Percentiles rank a stretch among this genome's conserved stretches.
Evolutionary conservation across 179 eudicot genomes (phyloP).

Genomic region (Amaranthus tricolor): DNA sequence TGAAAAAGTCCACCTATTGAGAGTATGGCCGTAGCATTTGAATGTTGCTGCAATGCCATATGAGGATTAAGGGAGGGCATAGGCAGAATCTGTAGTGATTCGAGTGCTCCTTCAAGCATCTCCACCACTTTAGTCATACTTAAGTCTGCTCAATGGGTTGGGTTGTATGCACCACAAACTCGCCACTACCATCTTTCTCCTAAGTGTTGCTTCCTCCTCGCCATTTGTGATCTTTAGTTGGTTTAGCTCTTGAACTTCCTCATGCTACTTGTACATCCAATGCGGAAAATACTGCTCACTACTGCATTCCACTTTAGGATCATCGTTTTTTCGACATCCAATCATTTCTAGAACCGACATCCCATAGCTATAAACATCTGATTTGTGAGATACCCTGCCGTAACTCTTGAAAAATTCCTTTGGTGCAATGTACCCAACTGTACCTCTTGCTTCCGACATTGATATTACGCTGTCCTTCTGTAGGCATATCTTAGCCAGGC

Average conservation of each 20-base stretch:
- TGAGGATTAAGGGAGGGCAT: neutral
- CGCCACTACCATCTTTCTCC: conserved; percentile 35
- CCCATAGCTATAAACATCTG: too few species aligned
- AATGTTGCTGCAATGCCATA: neutral
- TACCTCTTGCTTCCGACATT: conserved; percentile 30
- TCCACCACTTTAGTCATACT: conserved; percentile 30
- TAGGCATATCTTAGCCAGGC: conserved; percentile 30
- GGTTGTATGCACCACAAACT: conserved; percentile 39
- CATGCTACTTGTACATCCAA: conserved; percentile 32
- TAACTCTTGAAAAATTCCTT: conserved; percentile 21
- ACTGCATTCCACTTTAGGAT: neutral
- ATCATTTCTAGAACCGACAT: too few species aligned
- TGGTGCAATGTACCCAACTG: conserved; percentile 37
- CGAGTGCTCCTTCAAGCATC: conserved; percentile 28
- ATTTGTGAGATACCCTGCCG: too few species aligned
- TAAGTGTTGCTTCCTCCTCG: conserved; percentile 4
- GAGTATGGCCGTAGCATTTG: neutral
- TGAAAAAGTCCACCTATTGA: neutral
- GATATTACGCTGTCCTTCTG: conserved; percentile 25
- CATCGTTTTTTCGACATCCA: neutral
- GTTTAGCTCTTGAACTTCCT: conserved; percentile 14
- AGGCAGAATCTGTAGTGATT: conserved; percentile 19
- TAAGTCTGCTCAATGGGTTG: conserved; percentile 27
- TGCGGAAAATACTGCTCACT: conserved; percentile 29
- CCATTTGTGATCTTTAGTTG: neutral